Conservation (phyloP, 768 basidiomycete genomes). For the Leccinum obscurum region DNA sequence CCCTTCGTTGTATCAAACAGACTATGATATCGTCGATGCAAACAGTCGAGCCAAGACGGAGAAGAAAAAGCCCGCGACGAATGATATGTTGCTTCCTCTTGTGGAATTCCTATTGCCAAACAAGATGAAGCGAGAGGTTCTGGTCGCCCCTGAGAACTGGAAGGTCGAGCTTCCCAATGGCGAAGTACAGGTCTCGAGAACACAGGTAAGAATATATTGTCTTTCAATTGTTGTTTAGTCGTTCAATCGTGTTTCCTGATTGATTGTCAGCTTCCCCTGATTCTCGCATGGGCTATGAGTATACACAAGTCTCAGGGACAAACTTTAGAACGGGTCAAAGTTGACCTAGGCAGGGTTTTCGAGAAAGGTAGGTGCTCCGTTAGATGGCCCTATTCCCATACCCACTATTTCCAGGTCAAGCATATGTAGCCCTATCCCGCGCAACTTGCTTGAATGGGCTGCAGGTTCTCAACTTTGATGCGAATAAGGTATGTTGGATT, state of each 20-base stretch:
- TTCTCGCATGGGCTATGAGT: constrained; percentile 96
- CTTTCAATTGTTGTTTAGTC: neutral
- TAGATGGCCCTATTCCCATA: neutral
- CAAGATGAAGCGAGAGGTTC: constrained; percentile 49
- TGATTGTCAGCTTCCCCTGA: constrained; percentile 67
- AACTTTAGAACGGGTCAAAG: constrained; percentile 91
- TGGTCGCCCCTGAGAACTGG: constrained; percentile 74
- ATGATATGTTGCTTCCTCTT: constrained; percentile 54
- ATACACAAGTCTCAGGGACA: constrained; percentile 99
- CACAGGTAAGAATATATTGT: constrained; percentile 57
- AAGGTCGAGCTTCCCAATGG: constrained; percentile 89
- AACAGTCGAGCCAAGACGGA: constrained; percentile 39
- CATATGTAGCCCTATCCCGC: constrained; percentile 89
- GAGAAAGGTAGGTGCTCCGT: constrained; percentile 69
- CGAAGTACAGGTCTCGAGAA: constrained; percentile 75
- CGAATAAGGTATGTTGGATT: constrained; percentile 54
- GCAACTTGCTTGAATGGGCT: constrained; percentile 84
- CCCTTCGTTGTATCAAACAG: constrained; percentile 46
- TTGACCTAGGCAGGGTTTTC: constrained; percentile 90
- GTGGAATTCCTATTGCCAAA: constrained; percentile 76
- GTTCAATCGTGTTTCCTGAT: neutral
- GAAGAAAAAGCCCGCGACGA: constrained; percentile 28
- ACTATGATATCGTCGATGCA: constrained; percentile 36
- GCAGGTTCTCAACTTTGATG: constrained; percentile 80
- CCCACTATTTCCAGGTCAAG: constrained; percentile 58